Evolutionary conservation across 75 land plant genomes (phyloP), one percentile per base, ranked within the genome.

Genomic region (Pinus tabuliformis): DNA sequence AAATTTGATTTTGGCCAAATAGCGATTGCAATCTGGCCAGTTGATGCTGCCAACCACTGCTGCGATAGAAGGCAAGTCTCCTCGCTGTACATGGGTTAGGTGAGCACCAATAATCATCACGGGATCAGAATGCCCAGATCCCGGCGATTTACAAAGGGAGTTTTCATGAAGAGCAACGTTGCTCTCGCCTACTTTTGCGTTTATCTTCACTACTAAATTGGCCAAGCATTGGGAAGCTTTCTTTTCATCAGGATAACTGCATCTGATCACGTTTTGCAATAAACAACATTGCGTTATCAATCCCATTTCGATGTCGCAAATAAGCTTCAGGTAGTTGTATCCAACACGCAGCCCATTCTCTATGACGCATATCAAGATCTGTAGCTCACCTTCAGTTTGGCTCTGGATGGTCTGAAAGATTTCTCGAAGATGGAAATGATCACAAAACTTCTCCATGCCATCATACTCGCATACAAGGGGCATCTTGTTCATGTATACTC

Each of bases 221-320:
- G 88, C 84, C 59, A 89, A 83, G 62, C 79, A 86, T 58, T 89
- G 86, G 20, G 83, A 84, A 0, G 59, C 52, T 42, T 42, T 42
- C 45, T 6, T 42, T 42, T 42, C 45, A 42, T 42, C 45, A 6
- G 45, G 7, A 42, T 15, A 33, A 52, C 70, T 28, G 66, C 30
- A 63, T 15, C 30, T 30, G 17, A 72, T 79, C 1, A 83, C 81
- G 7, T 62, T 24, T 0, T 16, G 45, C 11, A 79, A 15, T 57
- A 85, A 59, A 75, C 90, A 89, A 73, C 96, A 93, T 64, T 91
- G 93, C 6, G 92, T 91, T 21, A 86, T 58, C 13, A 91, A 76
- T 2, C 96, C 93, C 30, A 89, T 39, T 63, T 78, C 64, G 0
- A 80, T 85, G 62, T 87, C 89, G 75, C 80, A 83, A 21, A 89